These are phyloP conservation scores for Fusarium illudens DNA, from an alignment of 2,329 filamentous ascomycete species.

Conservation along the genomic window DNA sequence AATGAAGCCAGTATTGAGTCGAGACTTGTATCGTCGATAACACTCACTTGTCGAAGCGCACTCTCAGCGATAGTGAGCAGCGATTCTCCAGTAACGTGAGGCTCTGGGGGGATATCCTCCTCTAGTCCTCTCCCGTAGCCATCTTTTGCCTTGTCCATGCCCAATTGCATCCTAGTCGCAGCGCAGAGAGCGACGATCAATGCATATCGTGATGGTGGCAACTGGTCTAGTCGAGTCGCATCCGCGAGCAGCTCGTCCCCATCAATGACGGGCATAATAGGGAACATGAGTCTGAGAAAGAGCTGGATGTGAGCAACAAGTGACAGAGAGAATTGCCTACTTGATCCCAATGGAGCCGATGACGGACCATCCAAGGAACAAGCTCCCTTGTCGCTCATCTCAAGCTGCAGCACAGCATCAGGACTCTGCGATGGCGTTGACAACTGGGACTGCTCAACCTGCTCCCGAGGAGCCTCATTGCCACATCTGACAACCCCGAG, in stretches of 20 bases:
- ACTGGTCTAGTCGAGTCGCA: constrained; percentile 34
- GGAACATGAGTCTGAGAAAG: constrained; percentile 45
- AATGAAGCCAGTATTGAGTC: constrained; percentile 44
- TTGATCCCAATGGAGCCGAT: constrained; percentile 11
- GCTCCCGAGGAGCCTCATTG: not conserved
- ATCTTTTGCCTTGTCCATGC: constrained; percentile 32
- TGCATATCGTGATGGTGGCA: constrained; percentile 41
- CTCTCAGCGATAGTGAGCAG: constrained; percentile 41
- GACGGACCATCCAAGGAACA: not conserved
- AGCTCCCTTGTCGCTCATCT: not conserved
- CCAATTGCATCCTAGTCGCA: constrained; percentile 43
- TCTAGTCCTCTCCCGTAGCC: constrained; percentile 19
- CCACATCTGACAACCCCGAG: not conserved
- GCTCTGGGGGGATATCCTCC: constrained; percentile 30
- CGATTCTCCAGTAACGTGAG: constrained; percentile 38
- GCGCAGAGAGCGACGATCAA: constrained; percentile 43
- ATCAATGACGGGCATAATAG: constrained; percentile 46
- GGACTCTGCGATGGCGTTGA: not conserved
- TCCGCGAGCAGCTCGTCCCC: constrained; percentile 41
- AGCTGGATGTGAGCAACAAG: constrained; percentile 42
- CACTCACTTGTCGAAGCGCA: constrained; percentile 39
- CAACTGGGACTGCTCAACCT: not conserved
- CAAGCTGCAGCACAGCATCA: not conserved
- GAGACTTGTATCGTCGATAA: constrained; percentile 41
- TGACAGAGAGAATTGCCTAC: constrained; percentile 32